phyloP scores from a whole-genome alignment of 352 stramenopile genomes.

The Albugo laibachii region DNA sequence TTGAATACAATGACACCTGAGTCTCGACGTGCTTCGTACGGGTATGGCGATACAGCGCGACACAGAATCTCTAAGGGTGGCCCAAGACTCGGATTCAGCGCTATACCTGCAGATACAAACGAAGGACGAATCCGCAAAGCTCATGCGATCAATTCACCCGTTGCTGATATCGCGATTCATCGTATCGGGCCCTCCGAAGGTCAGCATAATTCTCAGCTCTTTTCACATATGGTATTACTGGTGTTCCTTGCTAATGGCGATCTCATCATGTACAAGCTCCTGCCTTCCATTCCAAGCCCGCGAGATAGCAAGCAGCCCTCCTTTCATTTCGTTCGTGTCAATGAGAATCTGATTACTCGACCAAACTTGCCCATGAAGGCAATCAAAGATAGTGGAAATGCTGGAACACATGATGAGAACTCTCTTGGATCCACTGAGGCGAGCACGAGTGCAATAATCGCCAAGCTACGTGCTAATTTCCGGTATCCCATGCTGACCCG shows the following conservation, averaged over 20 bases:
- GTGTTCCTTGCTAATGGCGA: constrained; percentile 74
- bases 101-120: constrained; percentile 39
- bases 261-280: constrained; percentile 54
- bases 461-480: constrained; percentile 56
- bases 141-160: constrained; percentile 56
- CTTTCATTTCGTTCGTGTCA: constrained; percentile 48
- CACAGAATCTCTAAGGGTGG: constrained; percentile 31
- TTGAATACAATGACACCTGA: constrained; percentile 40
- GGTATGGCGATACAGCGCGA: constrained; percentile 13
- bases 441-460: neutral
- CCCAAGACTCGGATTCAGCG: constrained; percentile 47
- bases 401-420: constrained; percentile 33
- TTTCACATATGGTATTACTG: constrained; percentile 60
- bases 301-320: neutral
- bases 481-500: constrained; percentile 71
- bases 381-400: constrained; percentile 23
- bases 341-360: constrained; percentile 55
- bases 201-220: constrained; percentile 38
- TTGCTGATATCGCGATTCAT: constrained; percentile 69
- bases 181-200: constrained; percentile 57
- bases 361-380: constrained; percentile 42
- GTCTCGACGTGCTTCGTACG: constrained; percentile 16
- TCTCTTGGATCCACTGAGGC: constrained; percentile 13
- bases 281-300: constrained; percentile 12
- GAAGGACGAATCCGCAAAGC: constrained; percentile 66